These are phyloP conservation scores for Paxillus rubicundulus DNA, from an alignment of 768 basidiomycete species.

Conservation along the genomic window DNA sequence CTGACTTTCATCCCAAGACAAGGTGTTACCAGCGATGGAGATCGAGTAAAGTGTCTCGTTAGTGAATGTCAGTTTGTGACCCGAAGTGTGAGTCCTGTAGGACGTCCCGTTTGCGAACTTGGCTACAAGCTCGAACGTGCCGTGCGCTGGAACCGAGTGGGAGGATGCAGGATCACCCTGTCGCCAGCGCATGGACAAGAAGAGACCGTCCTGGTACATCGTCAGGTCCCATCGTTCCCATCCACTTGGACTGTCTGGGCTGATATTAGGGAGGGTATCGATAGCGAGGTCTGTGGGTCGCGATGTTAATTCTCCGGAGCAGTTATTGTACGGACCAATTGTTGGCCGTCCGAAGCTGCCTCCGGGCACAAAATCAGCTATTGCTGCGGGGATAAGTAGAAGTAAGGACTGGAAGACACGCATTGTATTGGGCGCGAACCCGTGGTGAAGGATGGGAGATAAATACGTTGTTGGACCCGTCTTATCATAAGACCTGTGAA, in stretches of 20 bases:
- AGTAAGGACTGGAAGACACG: not conserved
- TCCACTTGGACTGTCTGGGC: not conserved
- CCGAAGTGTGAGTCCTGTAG: not conserved
- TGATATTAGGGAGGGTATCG: slow-evolving; percentile 15
- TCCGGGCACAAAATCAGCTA: slow-evolving; percentile 4
- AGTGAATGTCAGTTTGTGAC: slow-evolving; percentile 7
- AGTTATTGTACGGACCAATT: slow-evolving; percentile 16
- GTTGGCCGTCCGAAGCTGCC: slow-evolving; percentile 9
- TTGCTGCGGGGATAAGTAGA: not conserved
- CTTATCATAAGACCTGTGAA: too few relatives aligned
- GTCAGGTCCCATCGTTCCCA: slow-evolving; percentile 13
- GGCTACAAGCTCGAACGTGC: slow-evolving; percentile 10
- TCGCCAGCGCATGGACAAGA: slow-evolving; percentile 11
- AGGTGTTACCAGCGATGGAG: slow-evolving; percentile 9
- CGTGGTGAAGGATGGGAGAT: not conserved
- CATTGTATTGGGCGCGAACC: not conserved
- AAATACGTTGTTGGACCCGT: not conserved
- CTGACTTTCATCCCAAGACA: slow-evolving; percentile 14
- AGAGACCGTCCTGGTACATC: slow-evolving; percentile 10
- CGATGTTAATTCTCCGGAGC: slow-evolving; percentile 7
- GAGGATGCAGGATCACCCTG: slow-evolving; percentile 11
- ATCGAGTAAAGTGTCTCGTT: slow-evolving; percentile 12
- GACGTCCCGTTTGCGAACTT: slow-evolving; percentile 9
- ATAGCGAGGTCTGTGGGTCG: slow-evolving; percentile 6
- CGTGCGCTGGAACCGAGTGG: not conserved